Conservation (phyloP, 2,329 filamentous ascomycete genomes). For the Xylariomycetidae sp. region DNA sequence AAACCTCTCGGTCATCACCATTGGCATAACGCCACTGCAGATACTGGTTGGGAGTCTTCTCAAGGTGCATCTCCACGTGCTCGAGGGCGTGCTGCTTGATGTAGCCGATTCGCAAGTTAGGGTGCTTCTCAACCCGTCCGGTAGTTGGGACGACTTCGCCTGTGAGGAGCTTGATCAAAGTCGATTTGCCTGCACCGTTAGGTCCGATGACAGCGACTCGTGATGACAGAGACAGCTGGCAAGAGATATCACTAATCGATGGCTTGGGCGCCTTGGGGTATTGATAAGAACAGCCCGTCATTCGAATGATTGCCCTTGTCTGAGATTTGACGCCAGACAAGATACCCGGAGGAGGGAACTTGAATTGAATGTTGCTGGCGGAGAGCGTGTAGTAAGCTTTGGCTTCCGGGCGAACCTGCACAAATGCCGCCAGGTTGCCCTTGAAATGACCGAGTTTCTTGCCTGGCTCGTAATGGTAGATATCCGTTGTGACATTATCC, state of each 20-base stretch:
- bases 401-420: conserved; percentile 84
- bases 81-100: conserved; percentile 99
- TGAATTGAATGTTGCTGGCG: conserved; percentile 85
- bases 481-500: conserved; percentile 95
- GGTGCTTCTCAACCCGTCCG: conserved; percentile 95
- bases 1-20: conserved; percentile 92
- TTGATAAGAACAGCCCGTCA: conserved; percentile 87
- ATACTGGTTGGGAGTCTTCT: conserved; percentile 99
- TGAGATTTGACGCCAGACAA: conserved; percentile 91
- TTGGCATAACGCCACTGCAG: conserved; percentile 98
- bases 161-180: conserved; percentile 93
- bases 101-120: conserved; percentile 97
- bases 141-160: conserved; percentile 80
- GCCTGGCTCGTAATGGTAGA: conserved; percentile 93
- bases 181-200: conserved; percentile 97
- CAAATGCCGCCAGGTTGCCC: conserved; percentile 79
- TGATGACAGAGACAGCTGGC: conserved; percentile 81
- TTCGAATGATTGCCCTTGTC: conserved; percentile 90
- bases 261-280: conserved; percentile 88
- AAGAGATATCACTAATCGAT: conserved; percentile 82
- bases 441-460: conserved; percentile 91
- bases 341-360: conserved; percentile 94
- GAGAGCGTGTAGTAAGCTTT: conserved; percentile 98
- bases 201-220: conserved; percentile 94
- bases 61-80: conserved; percentile 98